Conservation (phyloP, 345 rosid genomes). For the Gossypium herbaceum region DNA sequence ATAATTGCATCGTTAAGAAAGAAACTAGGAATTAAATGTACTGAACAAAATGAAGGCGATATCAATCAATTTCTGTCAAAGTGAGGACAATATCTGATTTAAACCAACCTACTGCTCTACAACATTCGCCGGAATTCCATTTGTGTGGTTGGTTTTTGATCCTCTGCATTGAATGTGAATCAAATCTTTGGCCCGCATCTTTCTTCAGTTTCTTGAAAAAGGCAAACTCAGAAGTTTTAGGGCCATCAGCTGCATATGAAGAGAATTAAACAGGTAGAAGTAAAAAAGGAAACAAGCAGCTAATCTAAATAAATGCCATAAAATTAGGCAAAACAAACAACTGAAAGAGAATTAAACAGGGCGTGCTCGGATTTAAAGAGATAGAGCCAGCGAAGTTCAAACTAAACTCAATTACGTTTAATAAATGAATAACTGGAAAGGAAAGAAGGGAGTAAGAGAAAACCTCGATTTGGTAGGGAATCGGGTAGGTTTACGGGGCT, state of each 20-base stretch:
- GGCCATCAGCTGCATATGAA: constrained; percentile 41
- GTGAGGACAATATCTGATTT: not conserved
- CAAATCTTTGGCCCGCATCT: constrained; percentile 3
- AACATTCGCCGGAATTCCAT: not conserved
- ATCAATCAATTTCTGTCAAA: not conserved
- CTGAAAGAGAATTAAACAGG: not conserved
- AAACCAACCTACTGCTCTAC: not conserved
- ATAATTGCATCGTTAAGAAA: not conserved
- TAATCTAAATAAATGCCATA: not conserved
- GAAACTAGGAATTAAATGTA: not conserved
- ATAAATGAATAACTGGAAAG: not conserved
- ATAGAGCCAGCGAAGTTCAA: not conserved
- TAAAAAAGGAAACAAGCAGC: not conserved
- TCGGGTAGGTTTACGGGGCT: not conserved
- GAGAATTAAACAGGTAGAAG: not conserved
- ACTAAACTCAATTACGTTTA: not conserved
- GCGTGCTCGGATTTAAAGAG: not conserved
- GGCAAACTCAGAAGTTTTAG: constrained; percentile 77
- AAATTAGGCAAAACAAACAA: not conserved
- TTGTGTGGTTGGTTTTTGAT: not conserved
- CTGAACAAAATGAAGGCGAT: not conserved
- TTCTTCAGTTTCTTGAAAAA: constrained; percentile 61
- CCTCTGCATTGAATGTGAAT: not conserved
- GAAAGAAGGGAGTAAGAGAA: not conserved
- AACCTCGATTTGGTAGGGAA: not conserved